These are phyloP conservation scores for Brettanomyces custersianus DNA, from an alignment of 805 yeast genomes.

Conservation along the genomic window DNA sequence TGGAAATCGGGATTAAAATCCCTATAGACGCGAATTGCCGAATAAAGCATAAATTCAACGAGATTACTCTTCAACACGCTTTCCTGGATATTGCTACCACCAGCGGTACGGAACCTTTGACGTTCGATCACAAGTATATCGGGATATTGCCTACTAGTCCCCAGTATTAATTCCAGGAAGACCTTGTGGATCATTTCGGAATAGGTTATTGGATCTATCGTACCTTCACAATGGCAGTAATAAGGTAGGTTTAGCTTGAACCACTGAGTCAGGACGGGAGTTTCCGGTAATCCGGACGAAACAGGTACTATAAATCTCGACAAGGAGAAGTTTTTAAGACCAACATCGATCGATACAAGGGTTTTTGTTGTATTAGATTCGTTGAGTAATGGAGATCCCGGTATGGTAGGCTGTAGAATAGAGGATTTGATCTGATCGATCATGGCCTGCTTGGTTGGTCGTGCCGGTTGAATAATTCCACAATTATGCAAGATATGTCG, in stretches of 20 bases:
- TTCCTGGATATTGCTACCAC: conserved; percentile 39
- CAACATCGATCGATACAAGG: conserved; percentile 26
- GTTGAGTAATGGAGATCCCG: too few relatives aligned
- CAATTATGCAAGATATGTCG: not conserved
- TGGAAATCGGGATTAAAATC: conserved; percentile 6
- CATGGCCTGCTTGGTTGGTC: not conserved
- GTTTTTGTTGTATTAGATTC: too few relatives aligned
- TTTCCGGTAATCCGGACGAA: not conserved
- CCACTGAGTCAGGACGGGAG: conserved; percentile 22
- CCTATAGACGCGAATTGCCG: conserved; percentile 14
- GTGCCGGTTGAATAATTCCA: not conserved
- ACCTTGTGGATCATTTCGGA: conserved; percentile 14
- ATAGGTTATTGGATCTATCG: conserved; percentile 22
- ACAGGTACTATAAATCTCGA: conserved; percentile 16
- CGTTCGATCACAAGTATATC: conserved; percentile 43
- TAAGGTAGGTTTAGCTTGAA: conserved; percentile 25
- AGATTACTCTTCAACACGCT: conserved; percentile 44
- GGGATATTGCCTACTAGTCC: conserved; percentile 14
- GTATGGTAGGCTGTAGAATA: too few relatives aligned
- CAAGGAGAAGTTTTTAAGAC: conserved; percentile 26
- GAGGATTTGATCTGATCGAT: not conserved
- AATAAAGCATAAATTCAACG: conserved; percentile 39
- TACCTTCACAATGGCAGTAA: conserved; percentile 13
- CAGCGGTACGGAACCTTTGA: conserved; percentile 44
- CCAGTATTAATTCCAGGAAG: conserved; percentile 13